Percentiles rank a stretch among this genome's conserved stretches.
These are phyloP conservation scores for Pseudocercospora fijiensis DNA, from an alignment of 2,329 filamentous ascomycete species.

Conservation along the genomic window DNA sequence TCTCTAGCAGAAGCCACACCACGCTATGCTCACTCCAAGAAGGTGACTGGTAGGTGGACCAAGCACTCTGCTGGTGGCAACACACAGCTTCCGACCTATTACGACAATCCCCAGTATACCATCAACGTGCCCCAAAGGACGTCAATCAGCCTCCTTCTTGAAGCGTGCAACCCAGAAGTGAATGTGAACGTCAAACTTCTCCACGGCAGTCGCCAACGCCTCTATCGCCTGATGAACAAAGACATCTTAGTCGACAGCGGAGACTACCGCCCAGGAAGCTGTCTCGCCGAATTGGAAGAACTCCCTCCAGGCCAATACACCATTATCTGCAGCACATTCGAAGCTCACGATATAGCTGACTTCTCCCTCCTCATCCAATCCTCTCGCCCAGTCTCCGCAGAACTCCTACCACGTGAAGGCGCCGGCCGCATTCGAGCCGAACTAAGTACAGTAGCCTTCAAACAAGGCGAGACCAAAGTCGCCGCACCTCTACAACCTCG, in stretches of 20 bases:
- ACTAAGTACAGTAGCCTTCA: constrained; percentile 56
- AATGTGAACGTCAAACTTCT: constrained; percentile 83
- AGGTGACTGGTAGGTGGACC: constrained; percentile 69
- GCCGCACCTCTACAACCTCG: constrained; percentile 52
- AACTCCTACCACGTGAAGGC: constrained; percentile 66
- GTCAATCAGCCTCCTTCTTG: constrained; percentile 70
- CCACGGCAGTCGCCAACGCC: constrained; percentile 70
- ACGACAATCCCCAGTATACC: constrained; percentile 83
- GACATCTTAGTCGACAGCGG: constrained; percentile 81
- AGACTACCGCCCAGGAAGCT: constrained; percentile 82
- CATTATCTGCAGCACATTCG: constrained; percentile 86
- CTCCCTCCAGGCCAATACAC: constrained; percentile 77
- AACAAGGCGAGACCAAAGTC: constrained; percentile 52
- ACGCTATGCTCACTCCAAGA: constrained; percentile 59
- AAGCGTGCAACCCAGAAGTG: constrained; percentile 64
- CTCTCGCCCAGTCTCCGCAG: constrained; percentile 56
- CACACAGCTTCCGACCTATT: constrained; percentile 70
- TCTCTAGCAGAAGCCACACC: constrained; percentile 62
- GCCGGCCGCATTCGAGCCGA: constrained; percentile 69
- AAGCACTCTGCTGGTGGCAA: constrained; percentile 80
- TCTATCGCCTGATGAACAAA: constrained; percentile 66
- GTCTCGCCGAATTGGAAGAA: constrained; percentile 61
- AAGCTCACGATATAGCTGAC: constrained; percentile 69
- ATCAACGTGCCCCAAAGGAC: constrained; percentile 59
- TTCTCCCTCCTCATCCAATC: constrained; percentile 77